Evolutionary conservation across 805 yeast species (phyloP), one percentile per base, ranked within the genome.

Genomic region (Nakazawaea molendinolei): DNA sequence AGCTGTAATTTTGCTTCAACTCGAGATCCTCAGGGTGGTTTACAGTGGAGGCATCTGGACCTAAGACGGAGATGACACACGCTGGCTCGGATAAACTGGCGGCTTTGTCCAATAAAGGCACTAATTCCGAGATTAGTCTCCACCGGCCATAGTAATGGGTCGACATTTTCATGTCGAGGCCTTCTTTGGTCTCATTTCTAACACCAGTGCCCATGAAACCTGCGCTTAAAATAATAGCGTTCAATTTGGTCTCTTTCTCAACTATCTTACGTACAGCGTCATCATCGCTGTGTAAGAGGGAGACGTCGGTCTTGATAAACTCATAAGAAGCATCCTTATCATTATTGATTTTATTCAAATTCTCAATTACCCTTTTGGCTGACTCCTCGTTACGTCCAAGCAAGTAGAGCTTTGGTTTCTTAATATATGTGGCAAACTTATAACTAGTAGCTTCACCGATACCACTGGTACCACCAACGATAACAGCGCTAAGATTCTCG

Each of bases 161-260:
- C 10, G 50, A 41, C 46, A 52, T 37, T 37, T 47, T 47, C 22
- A 38, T 16, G 29, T 52, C 56, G 8, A 44, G 34, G 7, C 58
- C 58, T 34, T 52, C 58, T 7, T 40, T 14, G 9, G 44, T 51
- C 33, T 48, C 55, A 2, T 23, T 39, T 31, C 55, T 55, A 17
- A 71, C 72, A 34, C 58, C 61, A 30, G 63, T 28, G n/a, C 40
- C 29, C 5, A 25, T 19, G 47, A 21, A 60, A 52, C 49, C 49
- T 14, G 42, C 34, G 20, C 34, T 23, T 10, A 45, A 17, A 15
- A 42, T 25, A 20, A 45, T 19, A 12, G 39, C n/a, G 23, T 45
- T 45, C 18, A 45, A 26, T 21, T 45, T 42, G 17, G 16, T 5
- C 28, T 42, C 49, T 32, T 30, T 34, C 7, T 24, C 20, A 16